These are phyloP conservation scores for Zanthoxylum bungeanum DNA, from an alignment of 345 rosid genomes.

Conservation along the genomic window DNA sequence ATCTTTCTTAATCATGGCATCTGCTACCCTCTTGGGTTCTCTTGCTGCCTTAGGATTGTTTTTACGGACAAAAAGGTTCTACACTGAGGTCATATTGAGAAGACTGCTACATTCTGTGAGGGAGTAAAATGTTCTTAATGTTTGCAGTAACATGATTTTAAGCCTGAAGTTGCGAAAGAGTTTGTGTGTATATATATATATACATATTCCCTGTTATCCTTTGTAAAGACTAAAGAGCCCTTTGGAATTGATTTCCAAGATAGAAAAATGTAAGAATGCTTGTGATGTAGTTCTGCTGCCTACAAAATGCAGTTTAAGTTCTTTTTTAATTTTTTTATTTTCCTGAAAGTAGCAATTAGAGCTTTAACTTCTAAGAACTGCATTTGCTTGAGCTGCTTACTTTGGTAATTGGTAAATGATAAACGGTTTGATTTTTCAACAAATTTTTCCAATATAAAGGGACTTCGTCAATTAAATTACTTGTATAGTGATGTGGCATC, in stretches of 20 bases:
- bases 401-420: too few relatives aligned
- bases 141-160: background rate
- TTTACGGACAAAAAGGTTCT: constrained; percentile 37
- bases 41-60: constrained; percentile 38
- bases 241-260: background rate
- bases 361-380: too few relatives aligned
- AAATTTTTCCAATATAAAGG: background rate
- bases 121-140: constrained; percentile 3
- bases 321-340: too few relatives aligned
- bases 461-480: background rate
- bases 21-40: constrained; percentile 36
- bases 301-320: background rate
- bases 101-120: constrained; percentile 19
- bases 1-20: constrained; percentile 47
- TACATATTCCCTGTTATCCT: too few relatives aligned
- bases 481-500: too few relatives aligned
- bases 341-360: too few relatives aligned
- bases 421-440: background rate
- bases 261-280: background rate
- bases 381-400: too few relatives aligned
- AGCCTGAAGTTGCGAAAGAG: too few relatives aligned
- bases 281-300: background rate
- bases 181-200: background rate
- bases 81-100: constrained; percentile 24
- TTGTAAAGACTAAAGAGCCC: too few relatives aligned